Percentiles rank a stretch among this genome's conserved stretches.
These are phyloP conservation scores for Blastobotrys apis DNA, from an alignment of 1,139 yeast genomes.

Conservation along the genomic window DNA sequence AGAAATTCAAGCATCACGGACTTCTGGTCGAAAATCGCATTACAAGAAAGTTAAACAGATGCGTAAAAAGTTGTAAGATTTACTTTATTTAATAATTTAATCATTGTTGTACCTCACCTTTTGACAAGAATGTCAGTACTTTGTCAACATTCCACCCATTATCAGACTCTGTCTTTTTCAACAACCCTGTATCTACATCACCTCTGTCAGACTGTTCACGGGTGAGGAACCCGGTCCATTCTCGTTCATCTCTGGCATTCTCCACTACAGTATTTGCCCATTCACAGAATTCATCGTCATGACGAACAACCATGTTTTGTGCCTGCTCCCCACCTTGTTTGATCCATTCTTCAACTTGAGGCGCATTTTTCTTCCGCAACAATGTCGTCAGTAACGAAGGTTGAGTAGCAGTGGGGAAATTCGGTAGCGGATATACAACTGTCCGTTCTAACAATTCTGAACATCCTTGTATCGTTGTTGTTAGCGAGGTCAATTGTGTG, in stretches of 20 bases:
- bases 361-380: constrained; percentile 77
- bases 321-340: constrained; percentile 49
- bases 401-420: constrained; percentile 79
- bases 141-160: constrained; percentile 31
- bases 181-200: constrained; percentile 23
- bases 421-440: constrained; percentile 76
- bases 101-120: constrained; percentile 25
- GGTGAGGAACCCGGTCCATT: constrained; percentile 58
- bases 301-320: constrained; percentile 26
- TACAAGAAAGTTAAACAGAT: constrained; percentile 62
- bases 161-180: constrained; percentile 15
- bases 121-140: constrained; percentile 27
- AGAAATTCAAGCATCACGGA: constrained; percentile 70
- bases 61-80: constrained; percentile 43
- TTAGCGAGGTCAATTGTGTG: constrained; percentile 73
- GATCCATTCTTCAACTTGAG: constrained; percentile 89
- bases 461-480: constrained; percentile 60
- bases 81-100: not conserved
- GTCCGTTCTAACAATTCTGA: constrained; percentile 57
- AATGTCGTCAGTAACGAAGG: constrained; percentile 78
- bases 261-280: constrained; percentile 59
- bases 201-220: constrained; percentile 50
- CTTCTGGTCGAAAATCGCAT: constrained; percentile 71
- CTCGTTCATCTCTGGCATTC: constrained; percentile 51
- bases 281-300: constrained; percentile 40